Conservation (phyloP, 2,329 filamentous ascomycete genomes). For the Proliferodiscus dingleyae region DNA sequence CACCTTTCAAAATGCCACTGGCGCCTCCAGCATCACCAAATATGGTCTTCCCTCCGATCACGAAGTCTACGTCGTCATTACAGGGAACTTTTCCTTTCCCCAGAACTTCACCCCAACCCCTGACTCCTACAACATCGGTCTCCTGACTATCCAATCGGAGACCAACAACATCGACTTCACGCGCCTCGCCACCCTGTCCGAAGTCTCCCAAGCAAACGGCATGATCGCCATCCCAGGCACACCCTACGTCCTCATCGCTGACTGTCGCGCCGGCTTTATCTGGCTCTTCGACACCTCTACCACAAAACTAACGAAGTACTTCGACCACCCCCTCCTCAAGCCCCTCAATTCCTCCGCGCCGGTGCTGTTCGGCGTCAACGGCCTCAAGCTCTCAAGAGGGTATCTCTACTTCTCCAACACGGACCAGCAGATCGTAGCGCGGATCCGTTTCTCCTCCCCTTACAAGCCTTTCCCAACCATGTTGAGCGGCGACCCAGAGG, state of each 20-base stretch:
- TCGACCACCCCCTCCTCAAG: slow-evolving; percentile 6
- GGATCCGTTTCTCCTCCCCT: not conserved
- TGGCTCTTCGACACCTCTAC: not conserved
- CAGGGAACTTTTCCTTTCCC: slow-evolving; percentile 9
- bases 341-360: not conserved
- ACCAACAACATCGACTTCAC: not conserved
- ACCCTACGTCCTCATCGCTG: slow-evolving; percentile 3
- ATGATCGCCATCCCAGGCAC: slow-evolving; percentile 2
- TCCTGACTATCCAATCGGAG: not conserved
- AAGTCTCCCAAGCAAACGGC: slow-evolving; percentile 1
- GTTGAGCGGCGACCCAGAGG: slow-evolving; percentile 1
- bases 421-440: slow-evolving; percentile 2
- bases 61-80: slow-evolving; percentile 8
- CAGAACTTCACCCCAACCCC: not conserved
- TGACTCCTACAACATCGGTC: slow-evolving; percentile 3
- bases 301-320: not conserved
- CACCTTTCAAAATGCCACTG: slow-evolving; percentile 5
- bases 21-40: slow-evolving; percentile 5
- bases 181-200: not conserved
- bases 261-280: not conserved
- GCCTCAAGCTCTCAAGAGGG: slow-evolving; percentile 3
- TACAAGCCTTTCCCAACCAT: no score
- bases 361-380: slow-evolving; percentile 1
- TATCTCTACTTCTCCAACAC: slow-evolving; percentile 6
- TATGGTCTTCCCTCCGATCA: not conserved